A percentile compares a stretch with the other conserved stretches of the same genome.
These are phyloP conservation scores for Aspergillus olivimuriae DNA, from an alignment of 495 filamentous ascomycete genomes.

Conservation along the genomic window DNA sequence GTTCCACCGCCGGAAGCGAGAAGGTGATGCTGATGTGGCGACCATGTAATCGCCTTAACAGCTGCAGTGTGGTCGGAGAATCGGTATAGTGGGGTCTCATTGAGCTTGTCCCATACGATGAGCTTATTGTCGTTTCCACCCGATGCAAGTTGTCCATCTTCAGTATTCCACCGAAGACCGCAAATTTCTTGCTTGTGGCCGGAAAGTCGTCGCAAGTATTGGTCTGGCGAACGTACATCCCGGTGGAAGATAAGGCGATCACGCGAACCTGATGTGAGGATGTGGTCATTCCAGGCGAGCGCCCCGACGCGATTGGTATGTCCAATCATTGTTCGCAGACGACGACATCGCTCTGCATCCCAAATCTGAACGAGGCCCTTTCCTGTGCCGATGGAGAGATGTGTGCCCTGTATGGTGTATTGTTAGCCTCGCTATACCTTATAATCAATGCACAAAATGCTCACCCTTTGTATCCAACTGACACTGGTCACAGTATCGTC, in stretches of 20 bases:
- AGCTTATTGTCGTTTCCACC: conserved; percentile 98
- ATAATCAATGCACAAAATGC: too few species aligned
- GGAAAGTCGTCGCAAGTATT: conserved; percentile 70
- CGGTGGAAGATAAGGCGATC: conserved; percentile 92
- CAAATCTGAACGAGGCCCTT: conserved; percentile 96
- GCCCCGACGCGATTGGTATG: conserved; percentile 88
- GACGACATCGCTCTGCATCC: conserved; percentile 81
- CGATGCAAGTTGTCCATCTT: conserved; percentile 90
- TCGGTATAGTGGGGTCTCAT: conserved; percentile 79
- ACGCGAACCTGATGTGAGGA: conserved; percentile 89
- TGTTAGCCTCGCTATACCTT: too few species aligned
- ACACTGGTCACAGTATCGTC: conserved; percentile 96
- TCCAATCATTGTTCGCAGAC: conserved; percentile 91
- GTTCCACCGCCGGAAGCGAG: conserved; percentile 96
- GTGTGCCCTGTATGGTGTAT: conserved; percentile 75
- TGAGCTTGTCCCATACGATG: conserved; percentile 95
- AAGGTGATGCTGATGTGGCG: conserved; percentile 86
- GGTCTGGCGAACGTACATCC: conserved; percentile 88
- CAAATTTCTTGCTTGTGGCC: conserved; percentile 99
- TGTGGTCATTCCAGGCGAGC: conserved; percentile 96
- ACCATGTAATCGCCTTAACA: conserved; percentile 99
- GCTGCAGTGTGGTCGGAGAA: conserved; percentile 91
- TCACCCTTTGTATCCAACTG: conserved; percentile 85
- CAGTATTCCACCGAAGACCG: conserved; percentile 93
- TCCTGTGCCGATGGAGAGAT: conserved; percentile 87